Evolutionary conservation across 2,329 filamentous ascomycete species (phyloP).

Genomic region (Monilinia laxa): DNA sequence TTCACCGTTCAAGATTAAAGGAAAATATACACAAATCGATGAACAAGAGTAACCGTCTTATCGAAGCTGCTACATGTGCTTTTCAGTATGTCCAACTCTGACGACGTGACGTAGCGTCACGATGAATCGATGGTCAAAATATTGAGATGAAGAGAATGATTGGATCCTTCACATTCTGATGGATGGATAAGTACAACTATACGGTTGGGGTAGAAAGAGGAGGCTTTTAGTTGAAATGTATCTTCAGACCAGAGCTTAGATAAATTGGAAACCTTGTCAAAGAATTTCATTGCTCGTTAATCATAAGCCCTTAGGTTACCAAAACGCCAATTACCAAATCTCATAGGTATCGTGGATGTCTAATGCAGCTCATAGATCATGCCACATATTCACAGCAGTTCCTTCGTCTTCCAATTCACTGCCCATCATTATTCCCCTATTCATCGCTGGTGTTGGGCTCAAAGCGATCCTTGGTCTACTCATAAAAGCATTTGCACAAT

Average conservation of each 20-base stretch:
- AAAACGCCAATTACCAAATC: neutral
- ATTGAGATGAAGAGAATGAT: too few species aligned
- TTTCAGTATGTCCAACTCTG: too few species aligned
- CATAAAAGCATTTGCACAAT: conserved; percentile 81
- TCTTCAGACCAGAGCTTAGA: neutral
- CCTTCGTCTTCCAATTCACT: neutral
- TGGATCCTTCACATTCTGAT: too few species aligned
- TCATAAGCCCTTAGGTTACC: neutral
- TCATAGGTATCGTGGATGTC: neutral
- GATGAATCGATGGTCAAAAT: too few species aligned
- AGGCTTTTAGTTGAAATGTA: neutral
- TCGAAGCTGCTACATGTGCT: too few species aligned
- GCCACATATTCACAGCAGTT: conserved; percentile 7
- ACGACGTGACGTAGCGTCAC: too few species aligned
- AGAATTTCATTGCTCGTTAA: conserved; percentile 3
- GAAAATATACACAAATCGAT: too few species aligned
- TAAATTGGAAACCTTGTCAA: neutral
- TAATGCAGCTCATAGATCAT: conserved; percentile 1
- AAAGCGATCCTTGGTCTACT: conserved; percentile 76
- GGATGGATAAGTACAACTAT: too few species aligned
- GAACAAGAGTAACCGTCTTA: too few species aligned
- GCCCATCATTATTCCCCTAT: neutral
- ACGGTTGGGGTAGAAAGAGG: too few species aligned
- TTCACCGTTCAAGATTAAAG: neutral
- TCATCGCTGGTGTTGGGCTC: conserved; percentile 55